Evolutionary conservation across 805 yeast genomes (phyloP), one percentile per base, ranked within the genome.

Genomic region (Lachancea waltii): DNA sequence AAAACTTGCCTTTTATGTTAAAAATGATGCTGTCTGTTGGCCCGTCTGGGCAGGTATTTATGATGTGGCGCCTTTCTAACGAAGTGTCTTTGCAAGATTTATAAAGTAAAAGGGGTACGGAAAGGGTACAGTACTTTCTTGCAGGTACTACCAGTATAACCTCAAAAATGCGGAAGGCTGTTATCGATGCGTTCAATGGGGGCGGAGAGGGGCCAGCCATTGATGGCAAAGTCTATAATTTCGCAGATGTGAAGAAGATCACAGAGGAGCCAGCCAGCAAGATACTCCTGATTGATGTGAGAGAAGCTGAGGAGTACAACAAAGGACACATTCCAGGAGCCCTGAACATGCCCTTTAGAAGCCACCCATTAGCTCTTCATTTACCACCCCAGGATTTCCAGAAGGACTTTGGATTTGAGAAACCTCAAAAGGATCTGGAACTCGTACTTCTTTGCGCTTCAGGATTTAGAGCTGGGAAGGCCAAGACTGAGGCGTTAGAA

Each of bases 371-470:
- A 8, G 96, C 95, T 1, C 70, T 86, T 38, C 81, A 79, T 29
- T 70, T 86, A 36, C 64, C 75, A 3, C 69, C 68, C 4, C 85
- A 77, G 30, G 89, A 80, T 44, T 87, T 87, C 52, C 68, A 73
- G 53, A 77, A 78, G 21, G 70, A 75, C 30, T 84, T 86, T 58
- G 89, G 90, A 2, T 75, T 84, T 48, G 65, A 67, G 7, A 87
- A 86, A 67, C 96, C 96, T 5, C 50, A 60, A 13, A 58, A 65
- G 35, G 73, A 73, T 34, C 72, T 79, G 53, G 79, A 81, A 45
- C 66, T 87, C 54, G 72, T 85, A 16, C 84, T 87, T 62, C 84
- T 83, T 65, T 87, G 96, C 62, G 77, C 82, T 36, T 89, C 85
- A 7, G 96, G 96, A 38, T 85, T 82, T 40, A 76, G 96, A 63